phyloP scores from a whole-genome alignment of 2,329 filamentous ascomycete species.

The Thielaviopsis musarum region DNA sequence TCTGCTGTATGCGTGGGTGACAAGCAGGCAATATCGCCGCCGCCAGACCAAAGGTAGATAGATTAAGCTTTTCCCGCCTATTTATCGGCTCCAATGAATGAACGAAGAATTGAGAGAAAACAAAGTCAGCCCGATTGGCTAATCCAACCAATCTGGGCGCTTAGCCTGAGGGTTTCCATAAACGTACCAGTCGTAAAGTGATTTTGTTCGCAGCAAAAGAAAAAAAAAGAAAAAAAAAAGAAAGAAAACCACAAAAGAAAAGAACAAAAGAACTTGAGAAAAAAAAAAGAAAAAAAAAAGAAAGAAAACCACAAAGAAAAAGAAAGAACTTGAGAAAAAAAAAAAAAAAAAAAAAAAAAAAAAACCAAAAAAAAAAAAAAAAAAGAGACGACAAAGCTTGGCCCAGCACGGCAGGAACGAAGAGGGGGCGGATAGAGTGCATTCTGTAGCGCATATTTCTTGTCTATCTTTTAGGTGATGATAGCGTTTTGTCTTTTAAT shows the following conservation, averaged over 20 bases:
- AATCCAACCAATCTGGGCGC: not conserved
- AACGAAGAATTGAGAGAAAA: not conserved
- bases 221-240: not conserved
- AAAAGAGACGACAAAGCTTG: not conserved
- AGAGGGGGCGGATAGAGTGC: not conserved
- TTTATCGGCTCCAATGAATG: not conserved
- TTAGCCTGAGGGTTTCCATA: not conserved
- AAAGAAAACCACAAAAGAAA: not conserved
- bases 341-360: not conserved
- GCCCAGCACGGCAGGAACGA: not conserved
- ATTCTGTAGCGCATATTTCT: not conserved
- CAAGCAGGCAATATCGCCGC: no score
- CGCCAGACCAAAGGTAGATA: no score
- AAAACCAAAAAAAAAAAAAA: not conserved
- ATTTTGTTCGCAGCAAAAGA: not conserved
- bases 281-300: not conserved
- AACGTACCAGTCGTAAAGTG: not conserved
- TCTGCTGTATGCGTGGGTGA: not conserved
- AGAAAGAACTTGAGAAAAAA: not conserved
- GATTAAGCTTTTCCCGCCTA: not conserved
- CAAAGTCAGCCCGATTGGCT: not conserved
- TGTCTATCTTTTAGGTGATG: no score
- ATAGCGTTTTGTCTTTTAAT: no score
- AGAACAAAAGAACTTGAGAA: no score
- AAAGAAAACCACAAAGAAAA: no score